These are phyloP conservation scores for Diaporthe nobilis DNA, from an alignment of 2,329 filamentous ascomycete species.

Conservation along the genomic window DNA sequence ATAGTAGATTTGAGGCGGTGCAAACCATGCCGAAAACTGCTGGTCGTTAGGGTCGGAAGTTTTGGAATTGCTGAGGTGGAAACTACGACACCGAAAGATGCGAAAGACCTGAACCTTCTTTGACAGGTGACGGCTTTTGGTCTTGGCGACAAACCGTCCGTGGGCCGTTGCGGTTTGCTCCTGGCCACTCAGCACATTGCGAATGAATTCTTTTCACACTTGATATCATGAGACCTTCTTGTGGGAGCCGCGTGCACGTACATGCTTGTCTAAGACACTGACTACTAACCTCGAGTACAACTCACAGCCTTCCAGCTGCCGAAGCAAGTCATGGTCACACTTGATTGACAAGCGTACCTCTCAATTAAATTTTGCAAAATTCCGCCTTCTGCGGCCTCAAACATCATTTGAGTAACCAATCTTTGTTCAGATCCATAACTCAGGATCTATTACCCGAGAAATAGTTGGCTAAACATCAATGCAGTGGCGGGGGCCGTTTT, in stretches of 20 bases:
- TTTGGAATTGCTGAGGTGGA: not conserved
- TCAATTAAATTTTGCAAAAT: not conserved
- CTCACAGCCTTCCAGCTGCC: not conserved
- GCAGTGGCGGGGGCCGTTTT: too few species aligned
- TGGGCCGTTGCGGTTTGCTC: not conserved
- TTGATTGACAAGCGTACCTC: too few species aligned
- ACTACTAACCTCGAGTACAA: too few species aligned
- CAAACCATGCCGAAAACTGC: not conserved
- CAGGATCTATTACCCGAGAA: not conserved
- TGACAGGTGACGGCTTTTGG: not conserved
- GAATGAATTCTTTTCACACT: not conserved
- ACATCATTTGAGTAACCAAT: too few species aligned
- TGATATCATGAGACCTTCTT: not conserved
- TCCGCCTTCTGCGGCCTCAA: too few species aligned
- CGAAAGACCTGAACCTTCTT: not conserved
- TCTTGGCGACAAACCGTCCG: not conserved
- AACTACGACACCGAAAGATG: not conserved
- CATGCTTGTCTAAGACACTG: not conserved
- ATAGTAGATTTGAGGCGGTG: not conserved
- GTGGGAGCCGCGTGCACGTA: not conserved
- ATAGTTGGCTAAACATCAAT: not conserved
- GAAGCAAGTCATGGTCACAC: too few species aligned
- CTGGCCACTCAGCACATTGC: not conserved
- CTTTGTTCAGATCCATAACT: not conserved
- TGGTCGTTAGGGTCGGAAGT: not conserved